These are phyloP conservation scores for Teunomyces lycoperdinae DNA, from an alignment of 805 yeast genomes.

Conservation along the genomic window DNA sequence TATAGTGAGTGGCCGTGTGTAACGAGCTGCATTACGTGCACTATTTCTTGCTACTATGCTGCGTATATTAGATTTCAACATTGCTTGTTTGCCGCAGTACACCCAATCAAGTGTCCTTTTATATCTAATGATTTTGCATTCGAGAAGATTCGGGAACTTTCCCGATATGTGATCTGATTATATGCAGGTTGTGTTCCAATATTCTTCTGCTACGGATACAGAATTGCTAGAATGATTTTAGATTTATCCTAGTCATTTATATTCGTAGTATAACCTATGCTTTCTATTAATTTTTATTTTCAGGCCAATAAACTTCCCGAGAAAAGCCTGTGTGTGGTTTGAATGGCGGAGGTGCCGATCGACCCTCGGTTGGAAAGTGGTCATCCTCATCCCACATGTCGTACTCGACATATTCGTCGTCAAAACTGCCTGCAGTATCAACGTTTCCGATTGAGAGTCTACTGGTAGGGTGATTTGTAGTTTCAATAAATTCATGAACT, in stretches of 20 bases:
- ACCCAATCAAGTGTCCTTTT: neutral
- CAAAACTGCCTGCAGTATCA: constrained; percentile 14
- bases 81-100: neutral
- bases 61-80: constrained; percentile 1
- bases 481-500: neutral
- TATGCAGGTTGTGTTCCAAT: neutral
- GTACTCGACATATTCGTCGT: constrained; percentile 27
- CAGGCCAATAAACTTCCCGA: constrained; percentile 45
- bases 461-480: neutral
- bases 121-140: neutral
- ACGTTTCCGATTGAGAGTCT: neutral
- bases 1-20: neutral
- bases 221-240: neutral
- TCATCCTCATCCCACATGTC: constrained; percentile 18
- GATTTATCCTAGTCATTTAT: constrained; percentile 7
- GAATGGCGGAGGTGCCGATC: constrained; percentile 40
- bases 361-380: constrained; percentile 4
- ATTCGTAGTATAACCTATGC: neutral
- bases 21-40: neutral
- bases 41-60: neutral
- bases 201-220: neutral
- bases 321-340: constrained; percentile 45
- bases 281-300: constrained; percentile 5
- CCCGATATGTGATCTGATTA: constrained; percentile 8
- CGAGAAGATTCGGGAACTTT: constrained; percentile 12